Evolutionary conservation across 2,329 filamentous ascomycete genomes (phyloP).

Genomic region (Diplocarpon mali): DNA sequence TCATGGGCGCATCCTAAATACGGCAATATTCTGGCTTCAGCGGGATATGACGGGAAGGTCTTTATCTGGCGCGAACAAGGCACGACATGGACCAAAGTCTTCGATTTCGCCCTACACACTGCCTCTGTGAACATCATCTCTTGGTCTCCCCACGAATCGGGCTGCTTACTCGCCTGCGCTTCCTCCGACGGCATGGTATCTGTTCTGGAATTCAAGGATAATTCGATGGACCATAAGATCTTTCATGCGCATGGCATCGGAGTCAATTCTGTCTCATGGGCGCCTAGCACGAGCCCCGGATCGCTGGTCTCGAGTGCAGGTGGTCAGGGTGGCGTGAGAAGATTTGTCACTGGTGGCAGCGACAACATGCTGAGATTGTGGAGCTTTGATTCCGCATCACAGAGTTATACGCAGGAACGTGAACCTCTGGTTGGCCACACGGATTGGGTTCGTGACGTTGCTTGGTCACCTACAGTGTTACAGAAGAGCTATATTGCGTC

Average conservation of each 20-base stretch:
- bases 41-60: conserved; percentile 94
- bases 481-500: conserved; percentile 95
- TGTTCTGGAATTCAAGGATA: conserved; percentile 95
- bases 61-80: conserved; percentile 92
- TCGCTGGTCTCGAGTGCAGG: conserved; percentile 67
- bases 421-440: conserved; percentile 67
- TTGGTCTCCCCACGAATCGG: conserved; percentile 94
- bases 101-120: conserved; percentile 88
- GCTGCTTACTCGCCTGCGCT: conserved; percentile 88
- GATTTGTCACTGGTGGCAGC: conserved; percentile 89
- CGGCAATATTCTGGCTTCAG: conserved; percentile 92
- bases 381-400: conserved; percentile 58
- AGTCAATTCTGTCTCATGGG: conserved; percentile 94
- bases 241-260: conserved; percentile 89
- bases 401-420: conserved; percentile 50
- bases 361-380: conserved; percentile 93
- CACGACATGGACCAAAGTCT: conserved; percentile 71
- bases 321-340: conserved; percentile 52
- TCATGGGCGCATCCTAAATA: conserved; percentile 98
- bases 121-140: conserved; percentile 93
- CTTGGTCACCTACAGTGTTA: conserved; percentile 90
- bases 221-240: conserved; percentile 78
- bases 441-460: conserved; percentile 96
- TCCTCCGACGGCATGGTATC: conserved; percentile 88
- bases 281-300: conserved; percentile 72